Percentiles rank a stretch among this genome's conserved stretches.
These are phyloP conservation scores for Graphiopsis chlorocephala DNA, from an alignment of 2,329 filamentous ascomycete genomes.

Conservation along the genomic window DNA sequence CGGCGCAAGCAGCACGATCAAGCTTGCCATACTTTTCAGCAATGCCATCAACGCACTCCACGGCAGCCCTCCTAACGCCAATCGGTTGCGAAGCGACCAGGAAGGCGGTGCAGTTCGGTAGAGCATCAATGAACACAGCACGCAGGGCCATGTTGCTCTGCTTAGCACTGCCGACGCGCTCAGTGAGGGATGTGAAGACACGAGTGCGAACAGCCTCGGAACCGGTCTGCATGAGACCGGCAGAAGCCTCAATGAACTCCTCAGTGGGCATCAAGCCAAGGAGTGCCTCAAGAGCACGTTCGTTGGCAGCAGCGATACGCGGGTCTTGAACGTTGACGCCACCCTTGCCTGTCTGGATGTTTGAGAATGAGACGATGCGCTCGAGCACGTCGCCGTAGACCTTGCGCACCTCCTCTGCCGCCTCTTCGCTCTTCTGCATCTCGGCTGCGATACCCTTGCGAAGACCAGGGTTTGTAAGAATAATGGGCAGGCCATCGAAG, in stretches of 20 bases:
- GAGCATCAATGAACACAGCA: constrained; percentile 55
- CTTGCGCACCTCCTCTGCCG: constrained; percentile 29
- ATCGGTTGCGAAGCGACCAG: constrained; percentile 70
- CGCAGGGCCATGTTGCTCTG: constrained; percentile 70
- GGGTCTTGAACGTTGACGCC: constrained; percentile 22
- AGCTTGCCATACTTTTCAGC: constrained; percentile 94
- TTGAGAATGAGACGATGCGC: constrained; percentile 35
- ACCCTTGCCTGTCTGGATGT: constrained; percentile 22
- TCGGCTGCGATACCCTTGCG: constrained; percentile 28
- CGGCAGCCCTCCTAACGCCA: constrained; percentile 76
- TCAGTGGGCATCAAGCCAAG: constrained; percentile 79
- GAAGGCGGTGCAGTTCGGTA: constrained; percentile 58
- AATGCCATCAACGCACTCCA: constrained; percentile 89
- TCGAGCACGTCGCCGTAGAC: constrained; percentile 28
- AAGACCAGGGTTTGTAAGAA: constrained; percentile 28
- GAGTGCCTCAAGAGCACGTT: constrained; percentile 73
- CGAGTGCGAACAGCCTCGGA: constrained; percentile 72
- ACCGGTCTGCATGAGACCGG: constrained; percentile 73
- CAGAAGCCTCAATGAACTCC: constrained; percentile 86
- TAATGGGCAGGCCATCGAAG: constrained; percentile 38
- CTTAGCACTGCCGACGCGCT: constrained; percentile 71
- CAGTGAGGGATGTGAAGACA: constrained; percentile 76
- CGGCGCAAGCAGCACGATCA: constrained; percentile 68
- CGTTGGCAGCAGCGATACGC: constrained; percentile 45
- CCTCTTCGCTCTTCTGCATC: constrained; percentile 23